Evolutionary conservation across 2,329 filamentous ascomycete genomes (phyloP).

Genomic region (Aspergillus costaricaensis): DNA sequence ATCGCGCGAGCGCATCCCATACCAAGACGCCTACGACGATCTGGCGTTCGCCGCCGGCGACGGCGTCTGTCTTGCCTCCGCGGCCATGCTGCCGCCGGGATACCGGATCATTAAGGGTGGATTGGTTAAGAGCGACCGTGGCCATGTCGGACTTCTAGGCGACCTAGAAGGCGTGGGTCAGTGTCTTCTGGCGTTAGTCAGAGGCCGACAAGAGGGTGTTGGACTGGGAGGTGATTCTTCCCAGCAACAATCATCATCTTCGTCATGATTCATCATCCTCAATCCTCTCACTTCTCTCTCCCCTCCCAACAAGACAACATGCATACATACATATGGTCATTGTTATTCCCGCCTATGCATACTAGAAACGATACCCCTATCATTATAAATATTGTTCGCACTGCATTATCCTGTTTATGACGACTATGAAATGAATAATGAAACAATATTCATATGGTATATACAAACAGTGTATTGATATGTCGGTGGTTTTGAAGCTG

Average conservation of each 20-base stretch:
- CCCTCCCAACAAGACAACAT: conserved; percentile 8
- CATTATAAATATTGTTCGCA: background rate
- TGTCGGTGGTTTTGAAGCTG: too few species aligned
- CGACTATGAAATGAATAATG: conserved; percentile 3
- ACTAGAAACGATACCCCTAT: background rate
- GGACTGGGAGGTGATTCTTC: conserved; percentile 55
- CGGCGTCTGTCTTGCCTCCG: conserved; percentile 81
- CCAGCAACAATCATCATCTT: too few species aligned
- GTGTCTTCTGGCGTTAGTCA: conserved; percentile 68
- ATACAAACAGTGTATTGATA: too few species aligned
- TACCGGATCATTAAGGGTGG: conserved; percentile 75
- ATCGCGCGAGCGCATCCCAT: conserved; percentile 71
- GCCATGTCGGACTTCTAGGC: conserved; percentile 83
- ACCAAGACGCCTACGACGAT: conserved; percentile 79
- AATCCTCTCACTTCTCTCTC: background rate
- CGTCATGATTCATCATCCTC: conserved; percentile 8
- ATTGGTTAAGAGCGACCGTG: conserved; percentile 75
- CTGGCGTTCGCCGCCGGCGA: conserved; percentile 85
- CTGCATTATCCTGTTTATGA: conserved; percentile 4
- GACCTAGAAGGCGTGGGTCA: conserved; percentile 79
- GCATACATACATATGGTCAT: conserved; percentile 1
- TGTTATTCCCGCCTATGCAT: background rate
- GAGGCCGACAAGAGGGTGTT: conserved; percentile 70
- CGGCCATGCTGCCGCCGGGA: conserved; percentile 80
- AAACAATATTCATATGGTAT: background rate